Percentiles rank a stretch among this genome's conserved stretches.
Conservation (phyloP, 2,329 filamentous ascomycete genomes). For the Blumeria graminis region DNA sequence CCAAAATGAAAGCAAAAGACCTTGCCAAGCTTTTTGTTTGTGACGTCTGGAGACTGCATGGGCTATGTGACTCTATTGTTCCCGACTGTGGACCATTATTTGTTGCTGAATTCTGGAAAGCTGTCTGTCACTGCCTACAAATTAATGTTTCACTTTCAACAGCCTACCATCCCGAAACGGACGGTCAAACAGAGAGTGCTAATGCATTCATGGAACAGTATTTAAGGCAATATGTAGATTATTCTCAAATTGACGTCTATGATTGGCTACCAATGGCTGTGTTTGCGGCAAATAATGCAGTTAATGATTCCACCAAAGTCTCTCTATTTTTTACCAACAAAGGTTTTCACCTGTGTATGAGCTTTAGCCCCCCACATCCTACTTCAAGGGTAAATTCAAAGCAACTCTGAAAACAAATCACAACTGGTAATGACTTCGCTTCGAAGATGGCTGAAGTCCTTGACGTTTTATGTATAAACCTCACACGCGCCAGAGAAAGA, state of each 20-base stretch:
- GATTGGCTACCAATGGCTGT: slow-evolving; percentile 3
- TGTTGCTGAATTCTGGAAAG: slow-evolving; percentile 5
- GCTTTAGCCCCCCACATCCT: too few relatives aligned
- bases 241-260: slow-evolving; percentile 5
- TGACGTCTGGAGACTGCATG: slow-evolving; percentile 2
- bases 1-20: background rate
- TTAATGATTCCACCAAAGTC: slow-evolving; percentile 3
- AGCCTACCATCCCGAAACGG: background rate
- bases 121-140: background rate
- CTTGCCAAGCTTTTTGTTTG: slow-evolving; percentile 1
- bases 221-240: slow-evolving; percentile 4
- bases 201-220: slow-evolving; percentile 4
- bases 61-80: slow-evolving; percentile 3
- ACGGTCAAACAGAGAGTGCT: slow-evolving; percentile 3
- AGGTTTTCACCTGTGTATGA: too few relatives aligned
- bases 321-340: slow-evolving; percentile 6
- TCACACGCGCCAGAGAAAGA: too few relatives aligned
- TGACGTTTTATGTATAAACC: too few relatives aligned
- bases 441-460: too few relatives aligned
- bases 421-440: too few relatives aligned
- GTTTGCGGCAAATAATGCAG: slow-evolving; percentile 5
- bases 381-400: too few relatives aligned
- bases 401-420: too few relatives aligned
- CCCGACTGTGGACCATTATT: slow-evolving; percentile 5
- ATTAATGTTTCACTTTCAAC: slow-evolving; percentile 1